A percentile compares a stretch with the other conserved stretches of the same genome.
Conservation (phyloP, 495 filamentous ascomycete species). For the Neurospora cerealis region DNA sequence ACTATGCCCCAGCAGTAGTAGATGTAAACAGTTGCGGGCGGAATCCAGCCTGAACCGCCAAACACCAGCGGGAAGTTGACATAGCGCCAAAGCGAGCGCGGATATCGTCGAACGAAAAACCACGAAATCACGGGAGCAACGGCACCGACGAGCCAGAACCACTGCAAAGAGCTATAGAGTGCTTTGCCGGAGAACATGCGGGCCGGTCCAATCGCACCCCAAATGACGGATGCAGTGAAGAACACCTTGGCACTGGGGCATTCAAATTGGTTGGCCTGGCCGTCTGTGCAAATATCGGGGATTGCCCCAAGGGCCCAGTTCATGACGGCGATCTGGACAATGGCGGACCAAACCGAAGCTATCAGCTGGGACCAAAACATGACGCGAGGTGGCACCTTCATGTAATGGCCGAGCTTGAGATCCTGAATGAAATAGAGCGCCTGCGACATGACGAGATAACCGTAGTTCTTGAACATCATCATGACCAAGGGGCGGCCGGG, state of each 20-base stretch:
- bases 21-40: constrained; percentile 55
- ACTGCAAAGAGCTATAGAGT: constrained; percentile 53
- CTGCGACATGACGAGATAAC: constrained; percentile 55
- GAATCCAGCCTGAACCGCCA: constrained; percentile 51
- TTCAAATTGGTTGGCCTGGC: constrained; percentile 48
- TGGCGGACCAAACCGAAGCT: constrained; percentile 51
- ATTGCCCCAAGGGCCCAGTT: constrained; percentile 57
- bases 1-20: constrained; percentile 63
- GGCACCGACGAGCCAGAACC: constrained; percentile 61
- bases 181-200: constrained; percentile 51
- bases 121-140: constrained; percentile 49
- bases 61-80: constrained; percentile 59
- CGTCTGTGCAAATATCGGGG: constrained; percentile 46
- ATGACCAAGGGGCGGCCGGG: constrained; percentile 55
- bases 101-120: constrained; percentile 50
- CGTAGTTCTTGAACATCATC: constrained; percentile 61
- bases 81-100: constrained; percentile 44
- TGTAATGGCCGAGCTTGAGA: constrained; percentile 57
- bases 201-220: constrained; percentile 42
- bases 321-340: constrained; percentile 57
- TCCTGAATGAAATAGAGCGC: constrained; percentile 39
- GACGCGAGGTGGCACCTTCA: constrained; percentile 56
- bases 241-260: constrained; percentile 58
- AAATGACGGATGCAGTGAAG: constrained; percentile 48
- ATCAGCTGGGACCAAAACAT: constrained; percentile 58